A percentile compares a stretch with the other conserved stretches of the same genome.
phyloP scores from a whole-genome alignment of 73 alveolate species.

The Symbiodinium natans region DNA sequence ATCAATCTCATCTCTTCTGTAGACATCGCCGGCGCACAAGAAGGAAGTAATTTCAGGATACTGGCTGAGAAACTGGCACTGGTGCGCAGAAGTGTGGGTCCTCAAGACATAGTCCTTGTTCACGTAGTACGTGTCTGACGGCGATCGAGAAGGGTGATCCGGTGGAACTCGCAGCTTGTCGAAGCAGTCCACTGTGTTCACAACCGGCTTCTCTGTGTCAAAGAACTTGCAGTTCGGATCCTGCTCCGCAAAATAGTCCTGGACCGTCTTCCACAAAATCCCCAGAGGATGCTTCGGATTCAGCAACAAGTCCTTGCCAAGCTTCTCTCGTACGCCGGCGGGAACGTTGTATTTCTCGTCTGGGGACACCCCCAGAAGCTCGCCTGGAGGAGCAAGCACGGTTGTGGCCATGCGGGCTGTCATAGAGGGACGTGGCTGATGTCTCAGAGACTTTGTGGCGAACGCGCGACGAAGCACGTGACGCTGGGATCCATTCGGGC shows the following conservation, averaged over 20 bases:
- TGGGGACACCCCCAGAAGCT: conserved; percentile 58
- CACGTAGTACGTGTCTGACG: conserved; percentile 97
- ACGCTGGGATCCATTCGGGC: not conserved
- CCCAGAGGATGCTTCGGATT: conserved; percentile 70
- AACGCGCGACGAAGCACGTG: not conserved
- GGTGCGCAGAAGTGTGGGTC: conserved; percentile 97
- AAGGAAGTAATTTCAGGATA: conserved; percentile 93
- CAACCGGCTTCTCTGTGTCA: conserved; percentile 96
- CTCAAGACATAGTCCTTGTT: conserved; percentile 95
- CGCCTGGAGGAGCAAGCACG: conserved; percentile 16
- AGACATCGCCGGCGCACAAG: conserved; percentile 96
- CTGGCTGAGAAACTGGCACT: conserved; percentile 95
- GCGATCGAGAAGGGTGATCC: conserved; percentile 97
- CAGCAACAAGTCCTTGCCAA: conserved; percentile 88
- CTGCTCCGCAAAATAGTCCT: conserved; percentile 82
- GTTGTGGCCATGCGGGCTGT: not conserved
- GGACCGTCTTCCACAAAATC: conserved; percentile 76
- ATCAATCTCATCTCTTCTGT: conserved; percentile 98
- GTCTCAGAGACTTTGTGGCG: not conserved
- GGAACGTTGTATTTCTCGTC: conserved; percentile 93
- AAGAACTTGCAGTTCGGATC: conserved; percentile 89
- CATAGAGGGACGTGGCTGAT: not conserved
- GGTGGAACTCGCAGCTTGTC: conserved; percentile 97
- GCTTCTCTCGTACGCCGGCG: conserved; percentile 78
- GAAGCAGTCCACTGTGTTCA: conserved; percentile 96